Base-by-base conservation (phyloP, 495 filamentous ascomycete species). In the Lasiosphaeria hispida region DNA sequence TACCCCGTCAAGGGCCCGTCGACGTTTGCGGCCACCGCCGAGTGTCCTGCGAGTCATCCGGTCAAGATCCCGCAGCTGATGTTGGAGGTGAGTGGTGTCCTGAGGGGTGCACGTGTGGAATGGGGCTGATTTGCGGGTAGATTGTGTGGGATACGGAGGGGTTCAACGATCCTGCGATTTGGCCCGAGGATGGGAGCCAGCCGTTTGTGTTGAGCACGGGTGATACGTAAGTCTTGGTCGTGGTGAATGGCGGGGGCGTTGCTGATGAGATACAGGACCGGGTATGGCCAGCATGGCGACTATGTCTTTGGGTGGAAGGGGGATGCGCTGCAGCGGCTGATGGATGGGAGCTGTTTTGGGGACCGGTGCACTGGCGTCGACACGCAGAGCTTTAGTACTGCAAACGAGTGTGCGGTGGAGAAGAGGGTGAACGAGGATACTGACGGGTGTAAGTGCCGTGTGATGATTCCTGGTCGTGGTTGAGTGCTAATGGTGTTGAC, bases 221-320 rank as follows among this genome's bases (percentile, higher is more conserved):
- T 44, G 69, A 78, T 40, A 65, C 50, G 74, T 76, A 57, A 67
- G 72, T 67, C 43, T 35, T 23, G 40, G 18, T 18, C 58, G 0
- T 52, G 3, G n/a, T 36, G 38, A 17, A 23, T 43, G 53, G 33
- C 33, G 14, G 30, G 4, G 34, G 34, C 18, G 15, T 35, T 48
- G 34, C 34, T 10, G 41, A 13, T 3, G 10, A 34, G 18, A 45
- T 17, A 11, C 53, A 75, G 71, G 0, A 66, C 70, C 15, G 76
- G 77, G 11, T 71, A 73, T 44, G 73, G 72, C 14, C 72, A 76
- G 40, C 77, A 78, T 41, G 77, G 75, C 39, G 77, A 80, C 48
- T 80, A 80, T 58, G 53, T 78, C 10, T 80, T 78, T 62, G 77
- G 76, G 36, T 79, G 76, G 75, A 69, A 75, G 58, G 69, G 59